Percentiles rank a stretch among this genome's conserved stretches.
Conservation (phyloP, 257 asterid genomes). For the Solanum sparsipilum region DNA sequence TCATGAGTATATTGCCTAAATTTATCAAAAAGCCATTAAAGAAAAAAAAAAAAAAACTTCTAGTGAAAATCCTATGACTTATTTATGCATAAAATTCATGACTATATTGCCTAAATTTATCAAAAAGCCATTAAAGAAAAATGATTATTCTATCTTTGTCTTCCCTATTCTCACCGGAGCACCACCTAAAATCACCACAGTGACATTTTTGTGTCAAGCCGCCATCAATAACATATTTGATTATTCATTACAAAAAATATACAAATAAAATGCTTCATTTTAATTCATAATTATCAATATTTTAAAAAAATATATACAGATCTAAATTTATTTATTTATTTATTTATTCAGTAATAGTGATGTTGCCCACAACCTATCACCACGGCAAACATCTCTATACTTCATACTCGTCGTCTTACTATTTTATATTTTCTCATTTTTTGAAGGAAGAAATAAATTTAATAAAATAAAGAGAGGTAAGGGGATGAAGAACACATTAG, state of each 20-base stretch:
- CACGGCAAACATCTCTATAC: background rate
- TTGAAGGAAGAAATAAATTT: background rate
- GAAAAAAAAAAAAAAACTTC: too few relatives aligned
- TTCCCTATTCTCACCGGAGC: background rate
- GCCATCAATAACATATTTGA: too few relatives aligned
- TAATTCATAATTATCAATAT: background rate
- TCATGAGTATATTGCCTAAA: too few relatives aligned
- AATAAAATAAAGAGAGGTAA: background rate
- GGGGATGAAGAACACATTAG: background rate
- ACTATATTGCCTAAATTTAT: too few relatives aligned
- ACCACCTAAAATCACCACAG: too few relatives aligned
- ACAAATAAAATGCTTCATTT: background rate
- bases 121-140: background rate
- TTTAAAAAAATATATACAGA: too few relatives aligned
- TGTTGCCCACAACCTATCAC: background rate
- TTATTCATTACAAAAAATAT: background rate
- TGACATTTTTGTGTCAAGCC: background rate
- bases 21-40: too few relatives aligned
- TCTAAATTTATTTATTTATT: too few relatives aligned
- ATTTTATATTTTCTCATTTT: too few relatives aligned
- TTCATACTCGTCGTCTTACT: too few relatives aligned
- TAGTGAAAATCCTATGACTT: too few relatives aligned
- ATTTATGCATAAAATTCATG: too few relatives aligned
- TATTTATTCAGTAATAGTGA: background rate
- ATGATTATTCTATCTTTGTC: background rate